phyloP scores from a whole-genome alignment of 495 filamentous ascomycete species.

The Bryoglossum gracile region DNA sequence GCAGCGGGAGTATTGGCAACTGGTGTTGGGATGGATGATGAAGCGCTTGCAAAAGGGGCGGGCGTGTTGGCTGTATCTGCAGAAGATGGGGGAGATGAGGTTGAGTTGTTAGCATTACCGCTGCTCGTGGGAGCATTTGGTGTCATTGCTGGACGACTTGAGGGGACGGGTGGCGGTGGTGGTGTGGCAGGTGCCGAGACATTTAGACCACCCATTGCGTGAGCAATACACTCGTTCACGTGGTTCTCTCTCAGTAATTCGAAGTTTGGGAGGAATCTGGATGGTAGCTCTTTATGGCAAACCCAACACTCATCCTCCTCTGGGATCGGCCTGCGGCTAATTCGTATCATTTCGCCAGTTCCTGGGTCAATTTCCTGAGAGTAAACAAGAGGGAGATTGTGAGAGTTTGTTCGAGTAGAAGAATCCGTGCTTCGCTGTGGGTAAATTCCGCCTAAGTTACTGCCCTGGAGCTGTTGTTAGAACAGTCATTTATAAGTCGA shows the following conservation, averaged over 20 bases:
- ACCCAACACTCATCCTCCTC: conserved; percentile 92
- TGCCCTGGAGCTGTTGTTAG: too few species aligned
- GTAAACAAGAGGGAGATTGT: too few species aligned
- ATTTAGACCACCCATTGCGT: conserved; percentile 1
- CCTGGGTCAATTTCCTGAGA: too few species aligned
- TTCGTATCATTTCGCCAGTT: too few species aligned
- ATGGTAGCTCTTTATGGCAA: conserved; percentile 70
- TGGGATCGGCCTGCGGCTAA: too few species aligned
- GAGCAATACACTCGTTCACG: conserved; percentile 63
- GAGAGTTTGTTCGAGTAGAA: too few species aligned
- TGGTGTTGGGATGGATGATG: conserved; percentile 19
- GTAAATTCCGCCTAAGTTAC: too few species aligned
- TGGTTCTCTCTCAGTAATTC: conserved; percentile 66
- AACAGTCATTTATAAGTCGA: too few species aligned
- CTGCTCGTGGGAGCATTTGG: too few species aligned
- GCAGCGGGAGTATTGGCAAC: conserved; percentile 15
- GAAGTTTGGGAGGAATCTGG: conserved; percentile 49
- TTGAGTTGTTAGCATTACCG: too few species aligned
- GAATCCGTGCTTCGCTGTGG: too few species aligned
- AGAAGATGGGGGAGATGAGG: not conserved
- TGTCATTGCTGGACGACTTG: not conserved
- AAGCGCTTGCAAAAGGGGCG: conserved; percentile 4
- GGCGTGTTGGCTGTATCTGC: not conserved
- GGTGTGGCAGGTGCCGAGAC: conserved; percentile 1
- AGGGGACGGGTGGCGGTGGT: not conserved